Evolutionary conservation across 352 stramenopile species (phyloP).

Genomic region (Pilasporangium apinafurcum): DNA sequence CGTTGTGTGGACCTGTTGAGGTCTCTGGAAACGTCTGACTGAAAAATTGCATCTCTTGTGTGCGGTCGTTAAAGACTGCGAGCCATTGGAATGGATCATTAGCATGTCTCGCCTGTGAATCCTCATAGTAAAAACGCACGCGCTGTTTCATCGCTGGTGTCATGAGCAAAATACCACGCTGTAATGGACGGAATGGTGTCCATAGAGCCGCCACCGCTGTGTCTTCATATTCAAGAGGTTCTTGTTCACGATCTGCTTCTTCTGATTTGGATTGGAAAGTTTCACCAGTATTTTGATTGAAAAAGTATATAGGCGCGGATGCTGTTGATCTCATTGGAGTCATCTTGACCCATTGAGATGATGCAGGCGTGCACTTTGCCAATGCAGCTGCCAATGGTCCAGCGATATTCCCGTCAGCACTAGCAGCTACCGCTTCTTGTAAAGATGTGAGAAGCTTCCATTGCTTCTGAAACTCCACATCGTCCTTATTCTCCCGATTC

Average conservation of each 20-base stretch:
- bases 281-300: slow-evolving; percentile 66
- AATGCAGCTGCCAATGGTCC: slow-evolving; percentile 22
- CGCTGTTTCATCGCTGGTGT: slow-evolving; percentile 27
- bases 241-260: too few species aligned
- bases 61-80: slow-evolving; percentile 48
- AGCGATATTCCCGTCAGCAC: slow-evolving; percentile 2
- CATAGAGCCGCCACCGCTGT: too few species aligned
- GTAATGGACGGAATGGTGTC: too few species aligned
- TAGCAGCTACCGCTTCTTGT: too few species aligned
- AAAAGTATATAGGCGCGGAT: slow-evolving; percentile 17
- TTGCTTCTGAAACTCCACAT: too few species aligned
- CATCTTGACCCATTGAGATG: slow-evolving; percentile 53
- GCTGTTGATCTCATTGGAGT: neutral
- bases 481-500: too few species aligned
- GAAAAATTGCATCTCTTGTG: slow-evolving; percentile 52
- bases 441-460: too few species aligned
- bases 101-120: slow-evolving; percentile 10
- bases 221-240: slow-evolving; percentile 62
- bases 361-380: slow-evolving; percentile 27
- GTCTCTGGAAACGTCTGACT: slow-evolving; percentile 12
- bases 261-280: slow-evolving; percentile 5
- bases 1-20: neutral
- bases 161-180: slow-evolving; percentile 40
- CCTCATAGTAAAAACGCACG: slow-evolving; percentile 8
- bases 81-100: slow-evolving; percentile 41